Evolutionary conservation across 352 stramenopile genomes (phyloP), one percentile per base, ranked within the genome.

Genomic region (Thraustotheca clavata): DNA sequence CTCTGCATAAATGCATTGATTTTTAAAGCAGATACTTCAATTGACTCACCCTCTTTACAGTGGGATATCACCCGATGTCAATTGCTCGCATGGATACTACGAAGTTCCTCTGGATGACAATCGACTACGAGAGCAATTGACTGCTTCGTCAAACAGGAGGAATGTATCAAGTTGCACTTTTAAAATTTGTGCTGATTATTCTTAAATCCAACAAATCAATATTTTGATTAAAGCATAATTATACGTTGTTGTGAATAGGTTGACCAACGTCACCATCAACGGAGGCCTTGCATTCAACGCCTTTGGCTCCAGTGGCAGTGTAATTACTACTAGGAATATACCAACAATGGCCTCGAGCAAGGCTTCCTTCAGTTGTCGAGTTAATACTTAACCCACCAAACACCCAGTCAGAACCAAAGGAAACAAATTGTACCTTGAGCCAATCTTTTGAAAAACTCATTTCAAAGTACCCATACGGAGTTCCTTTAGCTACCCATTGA

Each of bases 391-490:
- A 71, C 52, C 85, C 73, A 60, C 81, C 90, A 69, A 91, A 94
- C 14, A 78, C 75, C 83, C 85, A 94, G 41, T 69, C 67, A 46
- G 79, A 70, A 62, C 91, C 83, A 49, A 92, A 91, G 16, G 85
- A 90, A 33, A 89, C 76, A 39, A 92, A 94, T 71, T 94, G 70
- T 0, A 83, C 86, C 60, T 77, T 81, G 33, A 91, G 73, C 85
- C 85, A 94, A 32, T 94, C 83, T 62, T 92, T 73, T 1, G 83
- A 91, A 55, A 94, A 87, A 57, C 82, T 74, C 20, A 94, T 70
- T 71, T 91, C 86, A 26, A 92, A 83, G 73, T 91, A 94, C 16
- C 83, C 83, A 63, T 94, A 92, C 16, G 82, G 79, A 67, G 88
- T 91, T 36, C 79, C 80, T n/a, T 74, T 43, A 2, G 80, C 84